Evolutionary conservation across 2,329 filamentous ascomycete species (phyloP).

Genomic region (Epichloe bromicola): DNA sequence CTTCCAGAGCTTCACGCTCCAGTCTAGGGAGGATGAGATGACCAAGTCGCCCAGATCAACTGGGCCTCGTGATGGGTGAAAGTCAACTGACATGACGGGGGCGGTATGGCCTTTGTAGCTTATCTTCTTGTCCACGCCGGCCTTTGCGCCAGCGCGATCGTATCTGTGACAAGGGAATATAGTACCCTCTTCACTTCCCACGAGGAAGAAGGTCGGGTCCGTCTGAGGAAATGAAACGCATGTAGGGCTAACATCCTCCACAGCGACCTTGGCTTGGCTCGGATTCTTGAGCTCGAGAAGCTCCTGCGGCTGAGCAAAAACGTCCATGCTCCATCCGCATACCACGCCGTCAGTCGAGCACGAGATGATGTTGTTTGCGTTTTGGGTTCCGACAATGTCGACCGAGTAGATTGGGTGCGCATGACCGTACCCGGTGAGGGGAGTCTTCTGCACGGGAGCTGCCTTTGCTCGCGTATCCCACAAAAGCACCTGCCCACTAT

Average conservation of each 20-base stretch:
- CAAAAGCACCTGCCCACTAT: slow-evolving; percentile 88
- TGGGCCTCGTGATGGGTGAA: slow-evolving; percentile 83
- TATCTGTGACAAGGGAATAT: slow-evolving; percentile 97
- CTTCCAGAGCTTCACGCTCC: slow-evolving; percentile 96
- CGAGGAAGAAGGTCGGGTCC: slow-evolving; percentile 94
- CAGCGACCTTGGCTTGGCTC: slow-evolving; percentile 58
- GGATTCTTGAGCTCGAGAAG: slow-evolving; percentile 79
- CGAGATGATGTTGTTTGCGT: slow-evolving; percentile 96
- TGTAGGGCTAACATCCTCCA: slow-evolving; percentile 88
- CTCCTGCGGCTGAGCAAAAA: slow-evolving; percentile 94
- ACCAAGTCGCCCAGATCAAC: slow-evolving; percentile 92
- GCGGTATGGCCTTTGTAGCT: slow-evolving; percentile 84
- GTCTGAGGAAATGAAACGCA: slow-evolving; percentile 90
- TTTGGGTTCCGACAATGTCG: slow-evolving; percentile 92
- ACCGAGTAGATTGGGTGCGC: slow-evolving; percentile 94
- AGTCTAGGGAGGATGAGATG: slow-evolving; percentile 84
- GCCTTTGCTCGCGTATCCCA: slow-evolving; percentile 93
- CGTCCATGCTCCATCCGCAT: slow-evolving; percentile 95
- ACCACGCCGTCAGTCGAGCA: slow-evolving; percentile 94
- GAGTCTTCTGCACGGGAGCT: slow-evolving; percentile 87
- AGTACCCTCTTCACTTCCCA: slow-evolving; percentile 90
- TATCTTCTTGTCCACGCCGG: slow-evolving; percentile 80
- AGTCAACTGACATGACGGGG: slow-evolving; percentile 90
- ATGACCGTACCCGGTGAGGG: slow-evolving; percentile 87
- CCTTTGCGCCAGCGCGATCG: slow-evolving; percentile 92